These are phyloP conservation scores for Alternaria hordeiaustralica DNA, from an alignment of 2,329 filamentous ascomycete species.

Conservation along the genomic window DNA sequence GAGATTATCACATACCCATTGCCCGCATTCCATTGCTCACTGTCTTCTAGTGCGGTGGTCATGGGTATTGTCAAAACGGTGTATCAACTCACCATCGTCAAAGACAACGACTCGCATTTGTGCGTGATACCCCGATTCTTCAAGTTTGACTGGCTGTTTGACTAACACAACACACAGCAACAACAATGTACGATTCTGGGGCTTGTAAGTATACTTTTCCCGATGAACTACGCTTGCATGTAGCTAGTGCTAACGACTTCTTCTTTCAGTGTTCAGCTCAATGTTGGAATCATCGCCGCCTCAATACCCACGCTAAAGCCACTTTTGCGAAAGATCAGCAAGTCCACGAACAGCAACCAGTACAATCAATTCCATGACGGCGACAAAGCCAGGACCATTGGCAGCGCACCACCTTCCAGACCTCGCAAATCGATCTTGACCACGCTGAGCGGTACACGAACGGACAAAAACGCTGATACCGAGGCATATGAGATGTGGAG, in stretches of 20 bases:
- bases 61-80: neutral
- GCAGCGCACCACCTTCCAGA: neutral
- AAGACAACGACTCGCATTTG: neutral
- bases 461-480: neutral
- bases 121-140: neutral
- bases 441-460: neutral
- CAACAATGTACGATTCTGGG: neutral
- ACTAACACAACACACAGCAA: neutral
- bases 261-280: slow-evolving; percentile 4
- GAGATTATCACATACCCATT: neutral
- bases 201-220: neutral
- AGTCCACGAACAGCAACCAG: neutral
- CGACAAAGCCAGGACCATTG: neutral
- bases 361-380: neutral
- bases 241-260: neutral
- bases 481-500: neutral
- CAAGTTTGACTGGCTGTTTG: neutral
- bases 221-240: neutral
- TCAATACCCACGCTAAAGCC: slow-evolving; percentile 7
- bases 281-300: slow-evolving; percentile 5
- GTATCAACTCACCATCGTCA: neutral
- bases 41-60: neutral
- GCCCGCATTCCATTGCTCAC: neutral
- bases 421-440: neutral
- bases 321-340: neutral